A percentile compares a stretch with the other conserved stretches of the same genome.
Evolutionary conservation across 2,329 filamentous ascomycete genomes (phyloP).

Genomic region (Fusarium sp.): DNA sequence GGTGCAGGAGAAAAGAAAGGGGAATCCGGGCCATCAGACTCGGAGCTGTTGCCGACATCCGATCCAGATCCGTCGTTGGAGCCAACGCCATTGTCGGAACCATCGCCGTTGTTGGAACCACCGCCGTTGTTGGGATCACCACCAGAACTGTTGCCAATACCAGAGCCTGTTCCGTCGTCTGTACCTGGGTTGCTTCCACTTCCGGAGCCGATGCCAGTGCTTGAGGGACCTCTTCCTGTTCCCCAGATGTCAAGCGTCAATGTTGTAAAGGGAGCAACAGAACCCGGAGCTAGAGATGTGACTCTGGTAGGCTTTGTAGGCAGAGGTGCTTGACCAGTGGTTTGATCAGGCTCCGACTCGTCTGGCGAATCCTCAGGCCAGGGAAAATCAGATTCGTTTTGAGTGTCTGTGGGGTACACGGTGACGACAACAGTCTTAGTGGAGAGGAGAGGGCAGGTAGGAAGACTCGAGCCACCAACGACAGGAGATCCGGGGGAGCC

Average conservation of each 20-base stretch:
- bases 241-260: constrained; percentile 53
- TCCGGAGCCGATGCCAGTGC: constrained; percentile 7
- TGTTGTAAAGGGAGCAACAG: constrained; percentile 49
- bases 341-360: constrained; percentile 35
- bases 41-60: too few species aligned
- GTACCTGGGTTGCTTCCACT: not conserved
- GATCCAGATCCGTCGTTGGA: constrained; percentile 1
- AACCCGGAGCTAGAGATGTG: constrained; percentile 18
- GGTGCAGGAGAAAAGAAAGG: constrained; percentile 24
- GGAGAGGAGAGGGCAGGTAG: constrained; percentile 54
- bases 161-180: constrained; percentile 13
- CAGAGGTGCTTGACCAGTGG: constrained; percentile 43
- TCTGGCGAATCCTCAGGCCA: constrained; percentile 28
- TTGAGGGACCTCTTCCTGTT: constrained; percentile 20
- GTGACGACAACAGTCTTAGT: constrained; percentile 62
- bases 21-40: not conserved
- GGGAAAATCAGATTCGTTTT: constrained; percentile 34
- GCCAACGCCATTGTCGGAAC: constrained; percentile 7
- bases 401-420: constrained; percentile 51
- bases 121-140: constrained; percentile 4
- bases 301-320: constrained; percentile 43
- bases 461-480: constrained; percentile 24
- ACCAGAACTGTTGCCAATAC: constrained; percentile 14
- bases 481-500: constrained; percentile 6
- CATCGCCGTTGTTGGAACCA: constrained; percentile 6